phyloP scores from a whole-genome alignment of 1,284 basidiomycete species.

The Cryptococcus sp. region DNA sequence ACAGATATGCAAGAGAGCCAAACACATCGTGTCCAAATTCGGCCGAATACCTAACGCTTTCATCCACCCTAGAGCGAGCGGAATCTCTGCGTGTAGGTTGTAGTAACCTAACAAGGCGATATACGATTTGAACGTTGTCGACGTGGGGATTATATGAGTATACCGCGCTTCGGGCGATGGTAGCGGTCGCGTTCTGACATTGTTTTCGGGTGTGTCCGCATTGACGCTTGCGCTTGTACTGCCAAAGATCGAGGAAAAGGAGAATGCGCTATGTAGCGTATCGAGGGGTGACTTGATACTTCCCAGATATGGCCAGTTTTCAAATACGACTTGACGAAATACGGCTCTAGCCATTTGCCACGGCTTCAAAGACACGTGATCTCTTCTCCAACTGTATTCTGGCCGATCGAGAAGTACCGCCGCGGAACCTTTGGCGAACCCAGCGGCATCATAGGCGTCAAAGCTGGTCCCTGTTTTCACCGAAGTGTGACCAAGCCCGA shows the following conservation, averaged over 20 bases:
- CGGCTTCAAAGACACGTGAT: constrained; percentile 21
- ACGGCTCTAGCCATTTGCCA: constrained; percentile 36
- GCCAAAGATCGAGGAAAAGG: constrained; percentile 21
- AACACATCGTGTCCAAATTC: constrained; percentile 60
- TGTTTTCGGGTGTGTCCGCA: neutral
- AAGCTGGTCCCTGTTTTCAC: neutral
- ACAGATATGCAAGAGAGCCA: constrained; percentile 68
- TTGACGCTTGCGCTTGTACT: constrained; percentile 2
- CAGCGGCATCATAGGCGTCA: constrained; percentile 13
- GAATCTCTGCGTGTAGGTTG: constrained; percentile 61
- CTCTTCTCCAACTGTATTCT: constrained; percentile 11
- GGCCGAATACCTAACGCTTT: constrained; percentile 62
- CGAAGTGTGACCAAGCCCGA: constrained; percentile 8
- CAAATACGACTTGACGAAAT: constrained; percentile 36
- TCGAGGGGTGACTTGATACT: constrained; percentile 34
- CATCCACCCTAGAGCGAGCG: constrained; percentile 77
- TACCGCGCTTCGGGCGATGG: constrained; percentile 27
- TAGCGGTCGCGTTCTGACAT: constrained; percentile 3
- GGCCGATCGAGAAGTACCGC: constrained; percentile 22
- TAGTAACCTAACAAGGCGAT: constrained; percentile 64
- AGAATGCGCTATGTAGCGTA: constrained; percentile 15
- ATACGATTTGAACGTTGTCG: constrained; percentile 62
- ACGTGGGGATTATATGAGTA: constrained; percentile 58
- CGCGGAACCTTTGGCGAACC: constrained; percentile 18
- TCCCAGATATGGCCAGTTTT: constrained; percentile 42